These are phyloP conservation scores for Panaeolus cyanescens DNA, from an alignment of 768 basidiomycete species.

Conservation along the genomic window DNA sequence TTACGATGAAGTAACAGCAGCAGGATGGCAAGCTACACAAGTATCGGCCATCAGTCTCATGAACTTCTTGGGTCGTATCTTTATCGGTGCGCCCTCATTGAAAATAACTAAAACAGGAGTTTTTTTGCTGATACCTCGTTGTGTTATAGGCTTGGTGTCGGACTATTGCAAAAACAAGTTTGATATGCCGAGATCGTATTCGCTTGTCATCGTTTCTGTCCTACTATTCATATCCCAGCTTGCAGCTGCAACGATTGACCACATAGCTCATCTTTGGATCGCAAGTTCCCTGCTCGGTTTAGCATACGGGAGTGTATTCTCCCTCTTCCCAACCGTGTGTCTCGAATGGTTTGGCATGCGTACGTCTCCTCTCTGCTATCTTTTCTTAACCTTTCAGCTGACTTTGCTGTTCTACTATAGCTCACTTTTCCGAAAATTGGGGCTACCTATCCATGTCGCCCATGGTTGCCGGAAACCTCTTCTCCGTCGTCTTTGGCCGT, in stretches of 20 bases:
- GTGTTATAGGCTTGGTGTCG: constrained; percentile 58
- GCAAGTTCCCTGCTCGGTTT: constrained; percentile 55
- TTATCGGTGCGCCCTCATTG: constrained; percentile 54
- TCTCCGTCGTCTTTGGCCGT: constrained; percentile 81
- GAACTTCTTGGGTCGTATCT: constrained; percentile 78
- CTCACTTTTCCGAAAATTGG: constrained; percentile 80
- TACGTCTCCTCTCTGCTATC: constrained; percentile 36
- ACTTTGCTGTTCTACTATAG: constrained; percentile 23
- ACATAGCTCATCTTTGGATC: constrained; percentile 68
- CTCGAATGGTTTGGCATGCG: constrained; percentile 91
- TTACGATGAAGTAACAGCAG: constrained; percentile 69
- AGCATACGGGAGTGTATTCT: constrained; percentile 74
- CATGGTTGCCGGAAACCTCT: constrained; percentile 77
- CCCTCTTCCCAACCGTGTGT: constrained; percentile 71
- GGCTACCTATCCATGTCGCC: constrained; percentile 77
- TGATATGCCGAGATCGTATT: constrained; percentile 65
- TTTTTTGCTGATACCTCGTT: neutral
- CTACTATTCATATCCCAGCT: constrained; percentile 77
- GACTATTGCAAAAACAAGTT: constrained; percentile 63
- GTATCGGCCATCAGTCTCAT: constrained; percentile 82
- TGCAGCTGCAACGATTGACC: constrained; percentile 52
- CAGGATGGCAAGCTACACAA: constrained; percentile 80
- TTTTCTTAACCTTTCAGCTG: neutral
- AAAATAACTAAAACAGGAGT: no score
- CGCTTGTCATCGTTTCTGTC: constrained; percentile 64